Base-by-base conservation (phyloP, 139 green algal species). In the Haematococcus sp. region DNA sequence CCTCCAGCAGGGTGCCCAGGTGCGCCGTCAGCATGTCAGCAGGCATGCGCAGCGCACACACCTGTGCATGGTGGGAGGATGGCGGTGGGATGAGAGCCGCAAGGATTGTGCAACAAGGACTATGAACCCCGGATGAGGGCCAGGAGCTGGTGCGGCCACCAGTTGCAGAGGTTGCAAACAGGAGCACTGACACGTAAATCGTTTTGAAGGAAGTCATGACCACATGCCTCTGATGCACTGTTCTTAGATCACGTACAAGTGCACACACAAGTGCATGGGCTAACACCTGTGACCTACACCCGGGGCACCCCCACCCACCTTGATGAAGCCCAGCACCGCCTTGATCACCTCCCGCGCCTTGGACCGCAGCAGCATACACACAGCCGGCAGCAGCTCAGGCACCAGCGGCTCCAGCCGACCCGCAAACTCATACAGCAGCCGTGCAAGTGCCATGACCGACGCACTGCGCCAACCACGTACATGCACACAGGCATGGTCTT, bases 391-490 rank as follows among this genome's bases (percentile, higher is more conserved):
- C 71, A 97, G 82, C 31, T 83, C 58, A 0, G 83, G 76, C 27
- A 90, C 81, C 52, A 90, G 40, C n/a, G 46, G 52, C 61, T 83
- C 74, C 78, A 97, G 77, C 33, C 68, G 51, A 0, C 68, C 64
- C 52, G 83, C 80, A 77, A 98, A 99, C 84, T 98, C 91, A 79
- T 93, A 96, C 40, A 97, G 78, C 54, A 99, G 87, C n/a, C 95
- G 89, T 1, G 95, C 89, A 17, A 98, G 82, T 1, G 91, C 93
- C 86, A 97, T 90, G 13, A 98, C 87, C 7, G 86, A 82, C 22
- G 94, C 93, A 20, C 81, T 89, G 33, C 4, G 27, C 25, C 13
- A 61, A n/a, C n/a, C n/a, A n/a, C n/a, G n/a, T 91, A 52, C 81
- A 70, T 60, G 31, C 35, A 49, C 72, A 81, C 19, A 51, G 68